Percentiles rank a stretch among this genome's conserved stretches.
These are phyloP conservation scores for Chaetomium cochliodes DNA, from an alignment of 495 filamentous ascomycete species.

Conservation along the genomic window DNA sequence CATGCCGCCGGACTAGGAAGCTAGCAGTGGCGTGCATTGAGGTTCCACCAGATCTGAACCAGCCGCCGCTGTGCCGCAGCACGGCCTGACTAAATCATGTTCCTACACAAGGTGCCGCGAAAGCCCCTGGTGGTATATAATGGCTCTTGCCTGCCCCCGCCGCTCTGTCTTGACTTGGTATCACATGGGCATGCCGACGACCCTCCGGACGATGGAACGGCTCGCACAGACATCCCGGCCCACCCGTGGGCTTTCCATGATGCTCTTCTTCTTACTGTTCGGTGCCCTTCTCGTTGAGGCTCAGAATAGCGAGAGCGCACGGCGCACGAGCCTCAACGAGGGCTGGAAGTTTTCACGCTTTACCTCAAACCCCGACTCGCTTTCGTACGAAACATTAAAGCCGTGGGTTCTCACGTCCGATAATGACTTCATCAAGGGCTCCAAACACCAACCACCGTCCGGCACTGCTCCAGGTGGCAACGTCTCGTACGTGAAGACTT, in stretches of 20 bases:
- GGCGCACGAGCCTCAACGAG: constrained; percentile 29
- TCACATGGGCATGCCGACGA: not conserved
- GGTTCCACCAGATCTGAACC: no score
- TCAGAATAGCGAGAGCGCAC: not conserved
- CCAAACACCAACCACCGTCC: constrained; percentile 9
- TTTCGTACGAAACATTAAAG: constrained; percentile 31
- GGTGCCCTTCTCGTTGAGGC: not conserved
- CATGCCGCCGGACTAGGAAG: no score
- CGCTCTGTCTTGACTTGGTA: not conserved
- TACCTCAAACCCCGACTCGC: constrained; percentile 28
- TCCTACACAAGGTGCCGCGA: no score
- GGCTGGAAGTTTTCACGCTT: constrained; percentile 35
- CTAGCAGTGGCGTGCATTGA: no score
- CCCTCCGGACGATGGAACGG: not conserved
- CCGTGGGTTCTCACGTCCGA: constrained; percentile 32
- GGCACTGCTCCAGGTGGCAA: constrained; percentile 15
- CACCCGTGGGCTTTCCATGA: no score
- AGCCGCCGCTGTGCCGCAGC: no score
- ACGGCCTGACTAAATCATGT: no score
- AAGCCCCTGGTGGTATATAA: no score
- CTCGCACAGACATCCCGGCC: not conserved
- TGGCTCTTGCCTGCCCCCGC: no score
- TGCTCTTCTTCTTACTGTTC: not conserved
- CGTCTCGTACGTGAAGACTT: constrained; percentile 14
- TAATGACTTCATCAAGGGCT: constrained; percentile 31